Evolutionary conservation across 2,329 filamentous ascomycete species (phyloP).

Genomic region (Grosmannia clavigera): DNA sequence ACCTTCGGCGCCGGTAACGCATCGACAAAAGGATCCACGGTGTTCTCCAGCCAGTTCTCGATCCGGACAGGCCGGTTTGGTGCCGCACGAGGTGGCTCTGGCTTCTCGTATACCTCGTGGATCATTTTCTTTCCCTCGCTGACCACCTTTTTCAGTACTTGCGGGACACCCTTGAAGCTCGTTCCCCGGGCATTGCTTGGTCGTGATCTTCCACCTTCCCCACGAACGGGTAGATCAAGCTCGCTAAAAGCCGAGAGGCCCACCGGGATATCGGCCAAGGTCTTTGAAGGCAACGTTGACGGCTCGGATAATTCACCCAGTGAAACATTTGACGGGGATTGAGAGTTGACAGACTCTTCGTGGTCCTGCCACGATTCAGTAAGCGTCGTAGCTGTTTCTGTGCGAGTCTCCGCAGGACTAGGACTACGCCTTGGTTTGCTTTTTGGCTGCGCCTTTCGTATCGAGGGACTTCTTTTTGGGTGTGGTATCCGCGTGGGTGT

Average conservation of each 20-base stretch:
- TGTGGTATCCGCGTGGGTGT: slow-evolving; percentile 14
- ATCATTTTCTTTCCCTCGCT: slow-evolving; percentile 54
- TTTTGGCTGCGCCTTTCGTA: slow-evolving; percentile 1
- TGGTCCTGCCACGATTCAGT: slow-evolving; percentile 18
- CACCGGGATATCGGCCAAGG: slow-evolving; percentile 48
- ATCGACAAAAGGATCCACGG: slow-evolving; percentile 51
- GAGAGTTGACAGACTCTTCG: slow-evolving; percentile 2
- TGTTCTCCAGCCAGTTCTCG: slow-evolving; percentile 52
- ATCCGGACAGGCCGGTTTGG: slow-evolving; percentile 50
- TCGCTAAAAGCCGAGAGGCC: slow-evolving; percentile 56
- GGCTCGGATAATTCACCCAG: slow-evolving; percentile 25
- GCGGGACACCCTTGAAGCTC: slow-evolving; percentile 49
- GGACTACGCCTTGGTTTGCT: slow-evolving; percentile 14
- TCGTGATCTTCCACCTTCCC: slow-evolving; percentile 33
- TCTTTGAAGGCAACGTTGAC: slow-evolving; percentile 33
- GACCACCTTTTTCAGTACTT: slow-evolving; percentile 52
- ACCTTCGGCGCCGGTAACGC: slow-evolving; percentile 7
- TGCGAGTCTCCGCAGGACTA: slow-evolving; percentile 18
- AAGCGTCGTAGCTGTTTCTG: slow-evolving; percentile 1
- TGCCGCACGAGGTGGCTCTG: slow-evolving; percentile 39
- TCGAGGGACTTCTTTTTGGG: neutral
- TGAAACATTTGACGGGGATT: slow-evolving; percentile 15
- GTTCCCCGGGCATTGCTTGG: slow-evolving; percentile 32
- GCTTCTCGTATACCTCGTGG: slow-evolving; percentile 44
- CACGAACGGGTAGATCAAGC: slow-evolving; percentile 41